Conservation (phyloP, 192 early-diverging fungal species). For the Entomortierella lignicola region DNA sequence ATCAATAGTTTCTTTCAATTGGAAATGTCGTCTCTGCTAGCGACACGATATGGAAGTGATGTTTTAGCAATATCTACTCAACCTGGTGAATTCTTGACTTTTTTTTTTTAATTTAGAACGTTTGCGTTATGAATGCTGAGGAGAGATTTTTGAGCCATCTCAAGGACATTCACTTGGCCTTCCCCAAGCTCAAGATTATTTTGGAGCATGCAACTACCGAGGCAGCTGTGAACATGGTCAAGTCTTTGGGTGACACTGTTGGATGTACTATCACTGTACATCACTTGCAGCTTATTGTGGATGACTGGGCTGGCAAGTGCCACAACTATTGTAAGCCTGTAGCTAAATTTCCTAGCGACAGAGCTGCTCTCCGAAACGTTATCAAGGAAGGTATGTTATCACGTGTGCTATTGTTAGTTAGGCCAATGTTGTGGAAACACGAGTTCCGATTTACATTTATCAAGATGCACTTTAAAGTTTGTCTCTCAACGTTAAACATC, state of each 20-base stretch:
- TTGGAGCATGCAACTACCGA: conserved; percentile 97
- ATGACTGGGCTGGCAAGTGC: conserved; percentile 98
- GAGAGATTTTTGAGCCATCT: conserved; percentile 90
- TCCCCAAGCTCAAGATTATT: conserved; percentile 95
- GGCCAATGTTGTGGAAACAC: no score
- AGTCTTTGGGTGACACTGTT: conserved; percentile 90
- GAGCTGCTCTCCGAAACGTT: conserved; percentile 86
- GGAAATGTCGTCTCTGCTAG: no score
- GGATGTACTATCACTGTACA: conserved; percentile 97
- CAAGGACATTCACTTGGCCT: conserved; percentile 85
- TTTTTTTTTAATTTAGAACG: conserved; percentile 58
- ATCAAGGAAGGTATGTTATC: conserved; percentile 69
- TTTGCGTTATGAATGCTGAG: conserved; percentile 97
- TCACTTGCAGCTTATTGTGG: conserved; percentile 89
- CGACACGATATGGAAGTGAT: no score
- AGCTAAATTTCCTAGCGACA: conserved; percentile 94
- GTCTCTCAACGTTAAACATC: no score
- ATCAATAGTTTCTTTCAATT: no score
- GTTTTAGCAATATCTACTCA: no score
- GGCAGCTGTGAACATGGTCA: conserved; percentile 92
- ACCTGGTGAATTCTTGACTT: no score
- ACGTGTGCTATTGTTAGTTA: background rate
- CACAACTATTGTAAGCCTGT: conserved; percentile 99
- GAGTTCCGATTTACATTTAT: no score
- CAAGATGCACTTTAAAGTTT: no score